A percentile compares a stretch with the other conserved stretches of the same genome.
Evolutionary conservation across 306 rosid species (phyloP).

Genomic region (Acacia acuminata): DNA sequence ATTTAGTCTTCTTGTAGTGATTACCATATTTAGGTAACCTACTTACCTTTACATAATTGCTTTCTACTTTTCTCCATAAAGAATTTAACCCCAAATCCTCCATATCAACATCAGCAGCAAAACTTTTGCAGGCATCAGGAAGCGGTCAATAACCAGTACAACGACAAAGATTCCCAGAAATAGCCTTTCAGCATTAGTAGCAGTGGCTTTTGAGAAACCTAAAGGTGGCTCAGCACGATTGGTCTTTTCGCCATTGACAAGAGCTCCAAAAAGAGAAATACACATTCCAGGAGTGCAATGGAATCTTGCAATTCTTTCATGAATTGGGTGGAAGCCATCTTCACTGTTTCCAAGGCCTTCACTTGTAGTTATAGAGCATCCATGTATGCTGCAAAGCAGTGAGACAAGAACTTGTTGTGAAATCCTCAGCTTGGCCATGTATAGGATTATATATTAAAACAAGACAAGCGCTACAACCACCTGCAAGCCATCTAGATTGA

Average conservation of each 20-base stretch:
- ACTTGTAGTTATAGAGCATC: slow-evolving; percentile 74
- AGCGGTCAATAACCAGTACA: slow-evolving; percentile 85
- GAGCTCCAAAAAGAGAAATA: slow-evolving; percentile 72
- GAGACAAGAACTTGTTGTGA: slow-evolving; percentile 85
- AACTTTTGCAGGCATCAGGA: slow-evolving; percentile 90
- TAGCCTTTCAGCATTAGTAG: slow-evolving; percentile 67
- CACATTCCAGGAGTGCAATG: slow-evolving; percentile 94
- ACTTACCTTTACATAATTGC: slow-evolving; percentile 40
- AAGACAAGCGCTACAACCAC: slow-evolving; percentile 95
- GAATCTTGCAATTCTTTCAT: slow-evolving; percentile 76
- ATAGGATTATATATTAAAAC: slow-evolving; percentile 68
- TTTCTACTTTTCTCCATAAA: slow-evolving; percentile 73
- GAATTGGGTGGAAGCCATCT: slow-evolving; percentile 88
- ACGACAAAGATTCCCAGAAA: slow-evolving; percentile 86
- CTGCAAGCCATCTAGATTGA: slow-evolving; percentile 43
- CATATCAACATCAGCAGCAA: slow-evolving; percentile 75
- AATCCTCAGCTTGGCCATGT: slow-evolving; percentile 57
- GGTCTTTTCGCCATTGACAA: slow-evolving; percentile 68
- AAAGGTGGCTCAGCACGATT: slow-evolving; percentile 49
- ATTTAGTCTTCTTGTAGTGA: slow-evolving; percentile 31
- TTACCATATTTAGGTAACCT: slow-evolving; percentile 51
- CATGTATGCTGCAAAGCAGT: slow-evolving; percentile 64
- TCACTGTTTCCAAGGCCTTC: slow-evolving; percentile 82
- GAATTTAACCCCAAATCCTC: slow-evolving; percentile 91
- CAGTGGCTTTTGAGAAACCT: slow-evolving; percentile 68